A percentile compares a stretch with the other conserved stretches of the same genome.
phyloP scores from a whole-genome alignment of 805 yeast genomes.

The Wickerhamomyces queroliae region DNA sequence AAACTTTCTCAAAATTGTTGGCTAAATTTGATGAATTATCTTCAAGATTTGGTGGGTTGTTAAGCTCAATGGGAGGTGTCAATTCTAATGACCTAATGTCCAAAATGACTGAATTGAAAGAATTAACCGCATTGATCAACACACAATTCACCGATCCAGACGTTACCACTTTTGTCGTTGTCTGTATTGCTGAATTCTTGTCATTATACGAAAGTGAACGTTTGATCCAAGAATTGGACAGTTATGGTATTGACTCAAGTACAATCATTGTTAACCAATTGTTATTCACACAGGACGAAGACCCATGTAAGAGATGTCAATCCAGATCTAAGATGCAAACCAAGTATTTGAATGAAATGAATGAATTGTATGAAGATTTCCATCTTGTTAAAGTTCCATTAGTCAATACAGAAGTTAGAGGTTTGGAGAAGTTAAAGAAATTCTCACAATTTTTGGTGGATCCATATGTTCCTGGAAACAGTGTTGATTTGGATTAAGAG shows the following conservation, averaged over 20 bases:
- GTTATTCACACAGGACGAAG: constrained; percentile 69
- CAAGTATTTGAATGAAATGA: constrained; percentile 92
- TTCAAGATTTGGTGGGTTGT: constrained; percentile 85
- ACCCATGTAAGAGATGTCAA: constrained; percentile 84
- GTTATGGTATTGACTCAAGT: constrained; percentile 94
- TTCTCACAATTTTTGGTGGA: constrained; percentile 77
- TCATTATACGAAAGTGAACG: constrained; percentile 97
- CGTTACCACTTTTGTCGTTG: constrained; percentile 91
- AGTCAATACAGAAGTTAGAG: constrained; percentile 92
- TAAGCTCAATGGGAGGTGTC: constrained; percentile 71
- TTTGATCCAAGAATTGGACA: constrained; percentile 91
- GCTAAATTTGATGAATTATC: constrained; percentile 84
- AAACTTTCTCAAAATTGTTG: constrained; percentile 82
- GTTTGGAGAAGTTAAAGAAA: constrained; percentile 74
- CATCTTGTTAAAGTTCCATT: constrained; percentile 94
- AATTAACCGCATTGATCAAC: constrained; percentile 80
- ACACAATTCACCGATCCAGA: constrained; percentile 95
- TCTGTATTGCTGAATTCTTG: constrained; percentile 94
- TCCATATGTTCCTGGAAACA: constrained; percentile 61
- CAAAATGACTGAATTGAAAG: constrained; percentile 76
- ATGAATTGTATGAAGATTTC: constrained; percentile 94
- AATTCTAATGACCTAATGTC: constrained; percentile 59
- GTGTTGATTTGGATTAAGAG: constrained; percentile 14
- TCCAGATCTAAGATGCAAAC: constrained; percentile 94
- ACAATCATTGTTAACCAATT: constrained; percentile 94